These are phyloP conservation scores for Fagopyrum tataricum DNA, from an alignment of 148 eudicot genomes.

Conservation along the genomic window DNA sequence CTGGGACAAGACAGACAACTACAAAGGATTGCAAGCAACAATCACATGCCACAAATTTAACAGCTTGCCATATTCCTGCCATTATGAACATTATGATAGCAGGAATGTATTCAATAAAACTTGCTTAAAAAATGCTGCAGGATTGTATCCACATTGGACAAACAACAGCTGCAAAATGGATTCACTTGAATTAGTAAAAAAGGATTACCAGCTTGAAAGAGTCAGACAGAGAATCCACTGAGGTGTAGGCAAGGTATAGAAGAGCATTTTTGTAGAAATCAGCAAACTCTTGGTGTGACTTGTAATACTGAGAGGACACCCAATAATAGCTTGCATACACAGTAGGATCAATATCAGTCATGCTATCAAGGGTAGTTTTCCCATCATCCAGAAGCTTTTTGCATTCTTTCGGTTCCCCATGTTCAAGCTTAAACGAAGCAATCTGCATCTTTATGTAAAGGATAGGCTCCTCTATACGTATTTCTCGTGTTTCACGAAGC, in stretches of 20 bases:
- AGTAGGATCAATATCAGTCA: slow-evolving; percentile 97
- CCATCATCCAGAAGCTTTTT: slow-evolving; percentile 81
- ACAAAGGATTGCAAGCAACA: neutral
- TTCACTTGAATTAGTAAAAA: neutral
- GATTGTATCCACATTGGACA: neutral
- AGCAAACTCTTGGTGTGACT: slow-evolving; percentile 81
- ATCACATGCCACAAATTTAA: neutral
- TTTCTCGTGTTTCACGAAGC: slow-evolving; percentile 64
- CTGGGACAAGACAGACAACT: neutral
- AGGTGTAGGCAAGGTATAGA: slow-evolving; percentile 90
- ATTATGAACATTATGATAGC: neutral
- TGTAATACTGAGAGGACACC: slow-evolving; percentile 90
- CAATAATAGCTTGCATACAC: slow-evolving; percentile 86
- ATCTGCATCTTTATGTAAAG: slow-evolving; percentile 90
- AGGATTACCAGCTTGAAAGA: slow-evolving; percentile 78
- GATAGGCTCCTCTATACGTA: slow-evolving; percentile 81
- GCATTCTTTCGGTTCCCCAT: slow-evolving; percentile 84
- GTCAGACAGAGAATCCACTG: slow-evolving; percentile 88
- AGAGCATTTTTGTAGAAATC: slow-evolving; percentile 95
- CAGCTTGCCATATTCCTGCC: neutral
- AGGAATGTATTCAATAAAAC: neutral
- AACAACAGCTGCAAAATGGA: neutral
- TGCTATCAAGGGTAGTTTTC: slow-evolving; percentile 77
- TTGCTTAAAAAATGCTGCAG: neutral
- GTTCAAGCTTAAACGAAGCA: slow-evolving; percentile 70